A percentile compares a stretch with the other conserved stretches of the same genome.
Evolutionary conservation across 208 protist species (phyloP).

Genomic region (Lotmaria passim): DNA sequence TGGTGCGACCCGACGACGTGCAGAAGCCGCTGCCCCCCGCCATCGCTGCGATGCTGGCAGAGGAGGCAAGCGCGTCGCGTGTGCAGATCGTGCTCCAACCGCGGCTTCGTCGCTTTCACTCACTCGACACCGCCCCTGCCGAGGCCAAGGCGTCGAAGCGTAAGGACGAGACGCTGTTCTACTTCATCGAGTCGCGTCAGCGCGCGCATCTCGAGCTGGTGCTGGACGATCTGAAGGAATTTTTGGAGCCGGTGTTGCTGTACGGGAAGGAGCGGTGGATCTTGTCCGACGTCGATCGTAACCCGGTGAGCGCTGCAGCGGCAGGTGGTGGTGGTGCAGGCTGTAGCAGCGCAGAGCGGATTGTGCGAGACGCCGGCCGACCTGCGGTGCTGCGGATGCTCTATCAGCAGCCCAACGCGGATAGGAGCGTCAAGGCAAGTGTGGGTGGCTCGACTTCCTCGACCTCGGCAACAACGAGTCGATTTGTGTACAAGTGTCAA

Average conservation of each 20-base stretch:
- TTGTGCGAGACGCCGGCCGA: conserved; percentile 29
- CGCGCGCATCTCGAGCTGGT: conserved; percentile 75
- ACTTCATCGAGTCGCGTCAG: conserved; percentile 84
- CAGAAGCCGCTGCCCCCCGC: conserved; percentile 49
- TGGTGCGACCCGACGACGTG: conserved; percentile 35
- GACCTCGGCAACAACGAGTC: conserved; percentile 7
- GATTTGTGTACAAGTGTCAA: conserved; percentile 84
- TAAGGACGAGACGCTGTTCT: conserved; percentile 52
- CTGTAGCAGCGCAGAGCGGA: not conserved
- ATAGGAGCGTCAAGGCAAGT: not conserved
- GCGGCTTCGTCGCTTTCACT: conserved; percentile 58
- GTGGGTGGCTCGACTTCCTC: not conserved
- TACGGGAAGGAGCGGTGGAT: conserved; percentile 76
- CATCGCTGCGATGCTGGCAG: conserved; percentile 62
- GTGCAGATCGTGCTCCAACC: conserved; percentile 89
- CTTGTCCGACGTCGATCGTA: conserved; percentile 84
- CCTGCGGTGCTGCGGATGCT: conserved; percentile 50
- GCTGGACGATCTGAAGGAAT: conserved; percentile 59
- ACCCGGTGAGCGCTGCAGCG: conserved; percentile 26
- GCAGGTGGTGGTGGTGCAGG: not conserved
- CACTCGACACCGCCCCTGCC: conserved; percentile 10
- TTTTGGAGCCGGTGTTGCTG: conserved; percentile 69
- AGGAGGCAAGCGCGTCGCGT: conserved; percentile 69
- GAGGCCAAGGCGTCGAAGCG: not conserved
- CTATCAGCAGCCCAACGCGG: conserved; percentile 21